Base-by-base conservation (phyloP, 805 yeast species). In the Brettanomyces bruxellensis region DNA sequence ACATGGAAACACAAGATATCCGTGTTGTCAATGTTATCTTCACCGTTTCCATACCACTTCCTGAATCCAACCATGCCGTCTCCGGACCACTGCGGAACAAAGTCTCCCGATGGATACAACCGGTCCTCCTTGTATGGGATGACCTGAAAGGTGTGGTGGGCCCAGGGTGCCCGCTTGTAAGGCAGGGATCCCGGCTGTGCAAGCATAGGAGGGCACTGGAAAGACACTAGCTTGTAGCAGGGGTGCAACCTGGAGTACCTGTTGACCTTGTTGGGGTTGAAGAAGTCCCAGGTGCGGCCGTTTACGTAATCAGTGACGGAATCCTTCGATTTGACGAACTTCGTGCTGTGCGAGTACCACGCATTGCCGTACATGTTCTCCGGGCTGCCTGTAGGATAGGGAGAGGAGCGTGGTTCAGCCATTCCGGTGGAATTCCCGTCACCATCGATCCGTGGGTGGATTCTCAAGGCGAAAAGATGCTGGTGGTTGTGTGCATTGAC, bases 401-500 rank as follows among this genome's bases (percentile, higher is more conserved):
- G 79, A 40, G 83, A 74, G 3, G 81, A 66, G 41, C 66, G 63
- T 45, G 85, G 89, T 60, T 85, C 91, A 38, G 77, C 70, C 49
- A 72, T 72, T 37, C 83, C 83, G 46, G 81, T 83, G 45, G 90
- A 81, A 70, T 85, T 86, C 55, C 78, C 78, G 51, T 80, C 85
- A 58, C 93, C 93, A 55, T 85, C 93, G 51, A 85, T 68, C 72
- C 88, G 76, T 54, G 95, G 91, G 61, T 86, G 86, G 53, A 85
- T 62, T 71, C 95, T 76, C 54, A 85, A 71, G 18, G 87, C 76
- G 65, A 85, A 85, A 68, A 85, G 67, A 68, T 85, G 93, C 73
- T 86, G 95, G 68, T 85, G 95, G 66, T 85, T 84, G 69, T 85
- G 91, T 38, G 95, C 95, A 58, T 83, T 83, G 47, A 81, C 86